Evolutionary conservation across 2,329 filamentous ascomycete species (phyloP), one percentile per base, ranked within the genome.

Genomic region (Calonectria pteridis): DNA sequence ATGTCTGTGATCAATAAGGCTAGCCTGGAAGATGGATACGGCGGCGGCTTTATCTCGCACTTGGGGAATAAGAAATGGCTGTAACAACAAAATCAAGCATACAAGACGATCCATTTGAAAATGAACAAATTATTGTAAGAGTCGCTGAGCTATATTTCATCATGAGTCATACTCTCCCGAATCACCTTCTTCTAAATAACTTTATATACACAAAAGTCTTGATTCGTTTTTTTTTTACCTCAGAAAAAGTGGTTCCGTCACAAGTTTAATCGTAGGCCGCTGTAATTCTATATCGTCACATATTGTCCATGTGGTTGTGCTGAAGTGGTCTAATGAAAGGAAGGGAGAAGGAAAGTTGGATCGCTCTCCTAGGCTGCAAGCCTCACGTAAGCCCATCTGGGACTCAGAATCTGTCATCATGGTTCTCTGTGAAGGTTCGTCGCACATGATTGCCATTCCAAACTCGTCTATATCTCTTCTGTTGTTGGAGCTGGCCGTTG

Each of bases 1-100:
- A 55, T 72, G 64, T 37, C 51, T 33, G 70, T 72, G 14, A 43
- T 63, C 20, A 6, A 72, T 18, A 68, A 72, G 18, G 53, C 70
- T 4, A 62, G 23, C 18, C 14, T 72, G 13, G 64, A 59, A 18
- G 35, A 31, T 5, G 70, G 70, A 18, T 29, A 72, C 20, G 70
- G 70, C 7, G 70, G 70, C 10, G 9, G 29, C 3, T 72, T 68
- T 14, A n/a, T 72, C 11, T 72, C 70, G 6, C 70, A 72, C 31
- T 49, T 68, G n/a, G 70, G 70, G 3, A 64, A 62, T 16, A 68
- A 72, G 33, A 53, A 68, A 35, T 72, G 70, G 70, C 18, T 72
- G 29, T 72, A 37, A 51, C 10, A 14, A 3, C 5, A 53, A 53
- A 6, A 11, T 23, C 7, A 43, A 6, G 7, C 40, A 43, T 7